Percentiles rank a stretch among this genome's conserved stretches.
Conservation (phyloP, 139 green algal genomes). For the Chlorella sp. region DNA sequence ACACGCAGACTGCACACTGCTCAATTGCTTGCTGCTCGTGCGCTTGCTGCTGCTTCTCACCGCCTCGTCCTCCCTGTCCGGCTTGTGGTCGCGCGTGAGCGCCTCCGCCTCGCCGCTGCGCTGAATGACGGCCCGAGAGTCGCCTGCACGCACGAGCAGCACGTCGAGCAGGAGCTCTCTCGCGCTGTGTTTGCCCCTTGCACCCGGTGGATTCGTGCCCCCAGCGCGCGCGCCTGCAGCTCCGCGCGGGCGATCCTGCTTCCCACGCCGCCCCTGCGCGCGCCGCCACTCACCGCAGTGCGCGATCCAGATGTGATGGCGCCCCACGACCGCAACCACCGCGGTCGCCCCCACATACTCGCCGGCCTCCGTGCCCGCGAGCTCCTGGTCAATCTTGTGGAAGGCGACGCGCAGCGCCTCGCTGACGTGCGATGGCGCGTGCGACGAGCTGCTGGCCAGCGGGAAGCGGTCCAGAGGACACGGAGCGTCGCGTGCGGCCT, state of each 20-base stretch:
- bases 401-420: constrained; percentile 31
- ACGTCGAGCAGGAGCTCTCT: background rate
- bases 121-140: constrained; percentile 49
- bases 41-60: constrained; percentile 5
- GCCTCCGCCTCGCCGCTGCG: constrained; percentile 27
- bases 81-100: constrained; percentile 53
- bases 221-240: too few relatives aligned
- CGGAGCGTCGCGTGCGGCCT: too few relatives aligned
- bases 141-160: constrained; percentile 15
- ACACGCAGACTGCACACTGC: background rate
- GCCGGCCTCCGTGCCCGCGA: constrained; percentile 34
- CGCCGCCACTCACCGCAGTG: constrained; percentile 26
- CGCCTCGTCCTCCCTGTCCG: constrained; percentile 58
- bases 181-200: too few relatives aligned
- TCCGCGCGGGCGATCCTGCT: too few relatives aligned
- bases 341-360: constrained; percentile 44
- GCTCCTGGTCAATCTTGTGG: constrained; percentile 27
- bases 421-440: constrained; percentile 1
- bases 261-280: background rate
- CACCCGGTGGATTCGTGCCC: background rate
- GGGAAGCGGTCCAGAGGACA: background rate
- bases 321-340: constrained; percentile 38
- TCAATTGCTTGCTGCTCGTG: background rate
- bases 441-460: background rate
- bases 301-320: constrained; percentile 31